Conservation (phyloP, 2,329 filamentous ascomycete genomes). For the Colletotrichum echinochloae region DNA sequence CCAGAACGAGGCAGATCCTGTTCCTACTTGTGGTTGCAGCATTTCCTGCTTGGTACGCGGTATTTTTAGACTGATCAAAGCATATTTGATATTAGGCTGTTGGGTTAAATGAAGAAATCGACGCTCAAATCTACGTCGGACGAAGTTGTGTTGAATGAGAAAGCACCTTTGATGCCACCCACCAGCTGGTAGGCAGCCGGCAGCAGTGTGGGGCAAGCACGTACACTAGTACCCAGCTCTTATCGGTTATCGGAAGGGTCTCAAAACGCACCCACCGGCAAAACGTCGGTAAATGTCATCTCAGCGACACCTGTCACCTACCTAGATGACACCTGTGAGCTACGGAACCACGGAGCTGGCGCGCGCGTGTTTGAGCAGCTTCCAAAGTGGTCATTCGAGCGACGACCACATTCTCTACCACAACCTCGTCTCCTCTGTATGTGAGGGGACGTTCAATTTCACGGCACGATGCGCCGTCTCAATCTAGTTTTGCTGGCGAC, state of each 20-base stretch:
- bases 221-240: neutral
- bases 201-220: neutral
- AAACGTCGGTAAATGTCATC: slow-evolving; percentile 26
- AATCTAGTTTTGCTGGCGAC: slow-evolving; percentile 58
- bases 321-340: slow-evolving; percentile 42
- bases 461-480: slow-evolving; percentile 64
- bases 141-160: neutral
- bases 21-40: no score
- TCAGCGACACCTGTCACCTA: slow-evolving; percentile 10
- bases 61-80: neutral
- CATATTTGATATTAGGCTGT: neutral
- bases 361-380: slow-evolving; percentile 19
- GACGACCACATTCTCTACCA: slow-evolving; percentile 5
- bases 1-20: neutral
- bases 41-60: fast-evolving
- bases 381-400: slow-evolving; percentile 14
- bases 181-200: neutral
- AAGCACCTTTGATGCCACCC: neutral
- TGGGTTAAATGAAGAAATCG: neutral
- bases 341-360: slow-evolving; percentile 28
- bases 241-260: slow-evolving; percentile 3
- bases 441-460: slow-evolving; percentile 48
- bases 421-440: slow-evolving; percentile 45
- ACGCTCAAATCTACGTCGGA: neutral
- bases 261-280: neutral